A percentile compares a stretch with the other conserved stretches of the same genome.
phyloP scores from a whole-genome alignment of 148 eudicot genomes.

The Mesembryanthemum crystallinum region DNA sequence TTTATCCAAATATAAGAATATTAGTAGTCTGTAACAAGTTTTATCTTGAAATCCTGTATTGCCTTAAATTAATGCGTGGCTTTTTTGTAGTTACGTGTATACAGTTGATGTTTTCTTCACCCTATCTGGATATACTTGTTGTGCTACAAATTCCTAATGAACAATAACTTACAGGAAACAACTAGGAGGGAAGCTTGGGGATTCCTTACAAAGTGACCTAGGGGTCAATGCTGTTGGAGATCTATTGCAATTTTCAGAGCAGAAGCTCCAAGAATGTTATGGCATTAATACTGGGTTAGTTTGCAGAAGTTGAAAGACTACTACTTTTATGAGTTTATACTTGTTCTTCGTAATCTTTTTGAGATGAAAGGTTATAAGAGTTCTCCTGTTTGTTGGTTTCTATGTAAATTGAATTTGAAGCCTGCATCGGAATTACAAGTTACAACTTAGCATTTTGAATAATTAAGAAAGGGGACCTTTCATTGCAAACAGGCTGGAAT shows the following conservation, averaged over 20 bases:
- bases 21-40: too few species aligned
- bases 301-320: not conserved
- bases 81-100: conserved; percentile 10
- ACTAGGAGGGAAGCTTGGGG: conserved; percentile 96
- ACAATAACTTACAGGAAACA: conserved; percentile 68
- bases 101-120: not conserved
- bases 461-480: too few species aligned
- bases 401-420: not conserved
- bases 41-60: not conserved
- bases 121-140: not conserved
- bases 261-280: conserved; percentile 78
- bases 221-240: conserved; percentile 81
- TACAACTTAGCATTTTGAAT: not conserved
- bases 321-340: not conserved
- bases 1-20: too few species aligned
- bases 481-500: too few species aligned
- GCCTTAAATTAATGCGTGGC: not conserved
- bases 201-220: conserved; percentile 71
- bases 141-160: conserved; percentile 8
- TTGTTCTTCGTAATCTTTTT: not conserved
- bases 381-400: not conserved
- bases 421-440: too few species aligned
- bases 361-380: conserved; percentile 7
- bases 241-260: conserved; percentile 68
- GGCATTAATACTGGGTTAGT: conserved; percentile 86